Base-by-base conservation (phyloP, 805 yeast species). In the Yarrowia sp. region DNA sequence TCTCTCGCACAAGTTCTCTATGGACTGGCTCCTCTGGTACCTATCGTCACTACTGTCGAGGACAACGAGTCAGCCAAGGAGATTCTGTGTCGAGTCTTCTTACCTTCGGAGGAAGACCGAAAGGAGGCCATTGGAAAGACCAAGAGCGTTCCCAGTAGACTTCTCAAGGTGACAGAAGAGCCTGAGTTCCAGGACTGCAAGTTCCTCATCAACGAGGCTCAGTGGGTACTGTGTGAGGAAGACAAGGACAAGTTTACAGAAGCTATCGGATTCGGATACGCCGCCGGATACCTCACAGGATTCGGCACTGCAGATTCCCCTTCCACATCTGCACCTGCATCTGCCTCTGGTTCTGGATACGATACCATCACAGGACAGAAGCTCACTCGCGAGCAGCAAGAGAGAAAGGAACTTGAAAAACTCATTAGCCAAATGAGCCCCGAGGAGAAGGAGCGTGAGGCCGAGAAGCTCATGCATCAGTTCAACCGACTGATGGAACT, bases 381-480 rank as follows among this genome's bases (percentile, higher is more conserved):
- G 12, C 46, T 68, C 41, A 66, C 55, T 2, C 43, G 52, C 5
- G 72, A 70, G 41, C 58, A 46, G 43, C 63, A 66, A n/a, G 35
- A 26, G 26, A 41, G 41, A 5, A 41, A 52, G 38, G 19, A 66
- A 15, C 58, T 36, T 9, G 42, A 64, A 32, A 42, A 22, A 3
- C 35, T 11, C 3, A 61, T 70, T 8, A 73, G 71, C 15, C 77
- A 74, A 1, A 76, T 81, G 78, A 77, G 82, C 1, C 77, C 77
- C 9, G 83, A 79, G 63, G 84, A 82, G 69, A 81, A 82, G 72
- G 82, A 79, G 70, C 72, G 72, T 8, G 84, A 82, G 70, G 84
- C 84, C 2, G 85, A 82, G 67, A 77, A 81, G 70, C 71, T 82
- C 69, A 82, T 80, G 72, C 77, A 75, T 5, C 66, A 81, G 8